These are phyloP conservation scores for Chalara sp. DNA, from an alignment of 2,329 filamentous ascomycete species.

Conservation along the genomic window DNA sequence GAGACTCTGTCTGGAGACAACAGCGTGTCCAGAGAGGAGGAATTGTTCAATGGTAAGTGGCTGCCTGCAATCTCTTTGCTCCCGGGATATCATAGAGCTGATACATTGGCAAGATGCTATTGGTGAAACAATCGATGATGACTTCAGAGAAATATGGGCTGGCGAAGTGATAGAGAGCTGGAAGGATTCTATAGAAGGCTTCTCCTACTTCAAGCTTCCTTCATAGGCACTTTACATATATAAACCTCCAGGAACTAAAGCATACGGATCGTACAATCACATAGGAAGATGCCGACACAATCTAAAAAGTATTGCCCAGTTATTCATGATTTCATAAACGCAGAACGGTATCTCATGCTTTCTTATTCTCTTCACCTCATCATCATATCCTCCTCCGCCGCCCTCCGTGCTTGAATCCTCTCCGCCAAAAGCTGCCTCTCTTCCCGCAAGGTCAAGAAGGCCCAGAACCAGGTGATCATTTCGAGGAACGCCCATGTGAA, in stretches of 20 bases:
- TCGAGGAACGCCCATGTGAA: conserved; percentile 84
- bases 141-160: conserved; percentile 27
- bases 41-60: not conserved
- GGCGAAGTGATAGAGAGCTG: conserved; percentile 26
- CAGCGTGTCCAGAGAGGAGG: not conserved
- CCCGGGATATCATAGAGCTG: not conserved
- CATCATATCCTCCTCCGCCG: conserved; percentile 28
- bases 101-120: not conserved
- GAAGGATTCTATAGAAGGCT: conserved; percentile 24
- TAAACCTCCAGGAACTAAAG: too few relatives aligned
- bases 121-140: conserved; percentile 17
- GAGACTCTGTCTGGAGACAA: conserved; percentile 12
- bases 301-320: not conserved
- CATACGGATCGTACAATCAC: too few relatives aligned
- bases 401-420: conserved; percentile 24
- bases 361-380: conserved; percentile 1
- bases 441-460: conserved; percentile 63
- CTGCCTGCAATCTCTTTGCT: not conserved
- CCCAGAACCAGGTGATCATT: conserved; percentile 83
- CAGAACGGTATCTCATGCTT: not conserved
- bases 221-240: too few relatives aligned
- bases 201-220: conserved; percentile 15
- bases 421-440: conserved; percentile 40
- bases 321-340: not conserved
- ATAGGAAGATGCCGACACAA: not conserved